phyloP scores from a whole-genome alignment of 2,329 filamentous ascomycete species.

The Ascochyta clinopodiicola region DNA sequence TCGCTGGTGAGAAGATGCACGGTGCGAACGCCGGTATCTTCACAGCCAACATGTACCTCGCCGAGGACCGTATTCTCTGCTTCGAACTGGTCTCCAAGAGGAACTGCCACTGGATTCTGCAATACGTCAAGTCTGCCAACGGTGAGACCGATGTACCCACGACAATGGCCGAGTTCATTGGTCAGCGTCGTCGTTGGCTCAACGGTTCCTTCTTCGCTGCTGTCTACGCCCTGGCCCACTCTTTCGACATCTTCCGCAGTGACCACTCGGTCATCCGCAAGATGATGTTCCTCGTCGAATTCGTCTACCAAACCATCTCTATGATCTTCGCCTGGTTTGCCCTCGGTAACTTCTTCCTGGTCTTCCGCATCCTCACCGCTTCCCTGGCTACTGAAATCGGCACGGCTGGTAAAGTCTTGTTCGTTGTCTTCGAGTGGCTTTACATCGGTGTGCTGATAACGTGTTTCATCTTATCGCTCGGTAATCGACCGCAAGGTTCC shows the following conservation, averaged over 20 bases:
- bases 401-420: conserved; percentile 77
- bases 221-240: conserved; percentile 92
- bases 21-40: conserved; percentile 93
- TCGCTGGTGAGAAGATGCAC: conserved; percentile 95
- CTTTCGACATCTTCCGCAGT: conserved; percentile 94
- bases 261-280: conserved; percentile 89
- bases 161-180: conserved; percentile 89
- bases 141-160: conserved; percentile 98
- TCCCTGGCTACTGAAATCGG: conserved; percentile 83
- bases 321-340: conserved; percentile 99
- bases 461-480: conserved; percentile 92
- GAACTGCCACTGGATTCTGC: conserved; percentile 95
- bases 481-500: conserved; percentile 92
- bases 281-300: conserved; percentile 88
- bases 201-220: conserved; percentile 99
- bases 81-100: conserved; percentile 98
- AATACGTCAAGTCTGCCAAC: conserved; percentile 97
- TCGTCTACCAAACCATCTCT: conserved; percentile 90
- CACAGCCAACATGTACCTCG: conserved; percentile 98
- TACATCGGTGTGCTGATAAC: conserved; percentile 91
- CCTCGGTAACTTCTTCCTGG: conserved; percentile 97
- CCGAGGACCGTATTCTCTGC: conserved; percentile 97
- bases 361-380: conserved; percentile 94
- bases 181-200: conserved; percentile 94
- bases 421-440: conserved; percentile 93